Evolutionary conservation across 192 early-diverging fungal species (phyloP).

Genomic region (Coemansia sp.): DNA sequence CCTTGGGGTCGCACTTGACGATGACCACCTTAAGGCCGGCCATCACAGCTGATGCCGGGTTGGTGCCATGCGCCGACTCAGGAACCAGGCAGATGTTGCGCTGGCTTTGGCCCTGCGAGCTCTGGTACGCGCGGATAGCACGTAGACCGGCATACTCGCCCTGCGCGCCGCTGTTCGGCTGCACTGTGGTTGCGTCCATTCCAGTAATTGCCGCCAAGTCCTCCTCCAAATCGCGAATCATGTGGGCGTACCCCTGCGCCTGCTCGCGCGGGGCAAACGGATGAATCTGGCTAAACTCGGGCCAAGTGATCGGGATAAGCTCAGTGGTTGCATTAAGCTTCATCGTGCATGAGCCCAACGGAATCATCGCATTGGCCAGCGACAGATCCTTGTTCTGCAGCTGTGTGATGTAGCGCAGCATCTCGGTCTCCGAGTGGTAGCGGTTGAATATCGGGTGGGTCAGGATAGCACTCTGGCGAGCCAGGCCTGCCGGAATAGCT

Average conservation of each 20-base stretch:
- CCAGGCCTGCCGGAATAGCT: slow-evolving; percentile 62
- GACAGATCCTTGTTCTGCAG: slow-evolving; percentile 98
- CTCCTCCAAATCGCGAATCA: slow-evolving; percentile 86
- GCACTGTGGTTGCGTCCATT: slow-evolving; percentile 88
- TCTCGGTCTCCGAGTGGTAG: slow-evolving; percentile 97
- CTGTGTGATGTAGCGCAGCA: slow-evolving; percentile 94
- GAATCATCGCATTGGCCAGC: slow-evolving; percentile 98
- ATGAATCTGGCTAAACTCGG: slow-evolving; percentile 93
- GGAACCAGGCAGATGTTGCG: slow-evolving; percentile 96
- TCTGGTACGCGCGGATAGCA: slow-evolving; percentile 90
- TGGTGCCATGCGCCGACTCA: slow-evolving; percentile 98
- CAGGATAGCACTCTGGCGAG: slow-evolving; percentile 75
- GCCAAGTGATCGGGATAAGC: slow-evolving; percentile 99
- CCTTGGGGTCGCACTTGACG: slow-evolving; percentile 88
- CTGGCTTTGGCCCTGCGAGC: slow-evolving; percentile 74
- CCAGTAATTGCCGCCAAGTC: slow-evolving; percentile 92
- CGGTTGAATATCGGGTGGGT: slow-evolving; percentile 93
- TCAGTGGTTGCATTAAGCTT: slow-evolving; percentile 99
- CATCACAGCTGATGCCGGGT: slow-evolving; percentile 98
- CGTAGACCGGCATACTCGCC: slow-evolving; percentile 98
- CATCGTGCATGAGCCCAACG: slow-evolving; percentile 99
- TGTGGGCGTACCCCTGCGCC: slow-evolving; percentile 87
- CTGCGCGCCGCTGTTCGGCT: slow-evolving; percentile 99
- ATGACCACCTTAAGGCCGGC: slow-evolving; percentile 91
- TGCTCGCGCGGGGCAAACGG: slow-evolving; percentile 96